These are phyloP conservation scores for Fusarium sp. DNA, from an alignment of 2,329 filamentous ascomycete species.

Conservation along the genomic window DNA sequence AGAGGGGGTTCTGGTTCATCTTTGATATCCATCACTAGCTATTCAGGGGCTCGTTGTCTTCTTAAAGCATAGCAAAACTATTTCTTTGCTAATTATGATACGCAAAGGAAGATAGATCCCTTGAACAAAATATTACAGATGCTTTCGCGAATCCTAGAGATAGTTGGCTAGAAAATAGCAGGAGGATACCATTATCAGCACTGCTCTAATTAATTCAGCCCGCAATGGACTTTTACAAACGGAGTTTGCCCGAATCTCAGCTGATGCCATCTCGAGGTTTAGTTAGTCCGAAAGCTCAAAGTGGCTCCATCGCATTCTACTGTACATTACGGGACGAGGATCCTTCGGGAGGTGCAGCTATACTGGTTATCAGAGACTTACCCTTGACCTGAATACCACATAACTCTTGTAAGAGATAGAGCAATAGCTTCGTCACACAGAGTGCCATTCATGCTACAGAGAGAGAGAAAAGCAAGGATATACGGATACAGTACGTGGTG, in stretches of 20 bases:
- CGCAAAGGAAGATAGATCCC: too few species aligned
- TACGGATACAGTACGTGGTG: too few species aligned
- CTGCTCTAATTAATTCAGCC: neutral
- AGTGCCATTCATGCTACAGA: neutral
- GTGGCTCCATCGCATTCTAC: conserved; percentile 1
- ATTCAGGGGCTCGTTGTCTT: neutral
- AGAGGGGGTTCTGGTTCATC: neutral
- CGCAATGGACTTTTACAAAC: neutral
- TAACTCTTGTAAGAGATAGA: neutral
- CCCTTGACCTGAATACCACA: neutral
- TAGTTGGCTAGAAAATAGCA: neutral
- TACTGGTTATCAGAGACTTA: neutral
- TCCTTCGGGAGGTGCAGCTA: conserved; percentile 19
- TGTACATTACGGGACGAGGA: conserved; percentile 24
- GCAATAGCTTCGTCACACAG: conserved; percentile 10
- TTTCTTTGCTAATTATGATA: neutral
- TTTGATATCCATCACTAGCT: neutral
- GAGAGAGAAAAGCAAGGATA: neutral
- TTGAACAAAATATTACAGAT: neutral
- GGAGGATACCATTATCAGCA: neutral
- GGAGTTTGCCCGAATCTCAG: conserved; percentile 32
- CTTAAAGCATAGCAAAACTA: neutral
- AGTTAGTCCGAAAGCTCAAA: neutral
- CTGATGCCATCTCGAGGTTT: neutral
- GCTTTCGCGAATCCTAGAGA: neutral